Conservation (phyloP, 306 rosid genomes). For the Fagus crenata region DNA sequence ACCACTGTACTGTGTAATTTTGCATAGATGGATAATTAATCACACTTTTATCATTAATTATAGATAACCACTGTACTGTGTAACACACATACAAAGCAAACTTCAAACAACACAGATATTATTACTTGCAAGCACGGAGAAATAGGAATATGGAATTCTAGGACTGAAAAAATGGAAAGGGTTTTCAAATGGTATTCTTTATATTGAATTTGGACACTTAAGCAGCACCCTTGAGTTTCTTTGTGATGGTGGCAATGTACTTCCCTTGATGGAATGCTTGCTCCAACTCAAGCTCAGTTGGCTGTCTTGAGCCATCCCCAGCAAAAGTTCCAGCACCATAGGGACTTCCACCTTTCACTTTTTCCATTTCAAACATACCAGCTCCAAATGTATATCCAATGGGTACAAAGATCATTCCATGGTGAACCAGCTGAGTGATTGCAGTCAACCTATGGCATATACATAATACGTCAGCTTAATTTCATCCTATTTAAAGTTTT, state of each 20-base stretch:
- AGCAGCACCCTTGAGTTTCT: constrained; percentile 86
- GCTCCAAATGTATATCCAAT: constrained; percentile 90
- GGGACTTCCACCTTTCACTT: constrained; percentile 96
- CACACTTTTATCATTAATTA: constrained; percentile 34
- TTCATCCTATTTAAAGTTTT: not conserved
- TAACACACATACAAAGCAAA: constrained; percentile 52
- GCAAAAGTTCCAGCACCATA: constrained; percentile 94
- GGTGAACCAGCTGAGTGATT: constrained; percentile 92
- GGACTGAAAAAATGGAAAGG: constrained; percentile 45
- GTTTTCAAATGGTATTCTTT: constrained; percentile 36
- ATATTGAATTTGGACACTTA: constrained; percentile 26
- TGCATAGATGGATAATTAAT: constrained; percentile 26
- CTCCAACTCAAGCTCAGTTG: constrained; percentile 71
- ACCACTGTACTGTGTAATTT: too few species aligned
- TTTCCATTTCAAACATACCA: constrained; percentile 95
- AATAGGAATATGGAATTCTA: constrained; percentile 36
- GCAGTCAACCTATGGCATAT: constrained; percentile 70
- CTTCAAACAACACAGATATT: constrained; percentile 33
- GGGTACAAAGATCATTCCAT: constrained; percentile 88
- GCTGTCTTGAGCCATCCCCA: constrained; percentile 91
- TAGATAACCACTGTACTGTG: constrained; percentile 36
- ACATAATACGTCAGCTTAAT: not conserved
- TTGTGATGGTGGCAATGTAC: constrained; percentile 77
- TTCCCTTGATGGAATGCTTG: constrained; percentile 97
- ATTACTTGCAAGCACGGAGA: constrained; percentile 47